Base-by-base conservation (phyloP, 2,329 filamentous ascomycete genomes). In the Aspergillus phoenicis region DNA sequence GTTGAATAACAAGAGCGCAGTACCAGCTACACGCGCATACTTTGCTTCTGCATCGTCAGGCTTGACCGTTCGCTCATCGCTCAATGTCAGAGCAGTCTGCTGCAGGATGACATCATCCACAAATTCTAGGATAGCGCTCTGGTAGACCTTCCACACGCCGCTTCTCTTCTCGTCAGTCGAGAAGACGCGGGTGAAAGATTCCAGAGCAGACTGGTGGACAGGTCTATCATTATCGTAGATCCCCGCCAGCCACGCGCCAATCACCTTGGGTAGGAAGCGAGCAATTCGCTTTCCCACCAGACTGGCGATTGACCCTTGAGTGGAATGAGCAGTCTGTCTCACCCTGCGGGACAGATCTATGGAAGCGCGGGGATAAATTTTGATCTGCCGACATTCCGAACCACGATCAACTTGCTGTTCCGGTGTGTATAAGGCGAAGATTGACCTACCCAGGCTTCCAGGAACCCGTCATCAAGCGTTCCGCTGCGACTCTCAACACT, bases 231-330 rank as follows among this genome's bases (percentile, higher is more conserved):
- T 89, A 75, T 99, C 95, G 72, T 93, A 96, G 1, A 90, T 85
- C 1, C 94, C 95, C 7, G 91, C 90, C 11, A 98, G 84, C 95
- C 96, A 99, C n/a, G 91, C 84, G 8, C 90, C 93, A 49, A 96
- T 88, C 38, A 96, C 82, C 62, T 85, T 87, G 11, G 91, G 87
- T 63, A 99, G 83, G 68, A 89, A 84, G 64, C 86, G 91, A 64
- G 91, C 92, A 78, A 97, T 91, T 63, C 93, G 87, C 81, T 95
- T 96, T 52, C 92, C 90, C 57, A 82, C 81, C 28, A 83, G 80
- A 7, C 78, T 77, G 47, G 85, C 83, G 39, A 89, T 80, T 24
- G 82, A 78, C 30, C 87, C 87, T 70, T 96, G 93, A 24, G 96
- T 75, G 10, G 78, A 82, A 73, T 98, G 94, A 17, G 93, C 87